phyloP scores from a whole-genome alignment of 495 filamentous ascomycete species.

The Hyaloscypha bicolor region DNA sequence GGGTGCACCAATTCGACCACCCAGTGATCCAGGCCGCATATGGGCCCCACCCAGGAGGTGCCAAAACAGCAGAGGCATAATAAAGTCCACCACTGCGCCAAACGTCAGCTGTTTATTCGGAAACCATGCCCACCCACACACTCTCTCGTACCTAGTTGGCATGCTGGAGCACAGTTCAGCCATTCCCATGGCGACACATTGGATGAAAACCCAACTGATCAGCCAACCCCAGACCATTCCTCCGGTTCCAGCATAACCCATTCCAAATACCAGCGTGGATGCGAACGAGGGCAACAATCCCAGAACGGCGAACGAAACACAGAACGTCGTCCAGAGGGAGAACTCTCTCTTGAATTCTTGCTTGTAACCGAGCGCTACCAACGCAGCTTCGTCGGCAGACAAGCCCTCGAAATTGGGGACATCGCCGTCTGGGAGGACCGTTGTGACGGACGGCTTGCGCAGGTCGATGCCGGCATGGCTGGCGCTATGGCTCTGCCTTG shows the following conservation, averaged over 20 bases:
- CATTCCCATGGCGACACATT: constrained; percentile 70
- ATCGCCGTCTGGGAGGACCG: constrained; percentile 66
- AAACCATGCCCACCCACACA: background rate
- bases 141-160: constrained; percentile 59
- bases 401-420: constrained; percentile 49
- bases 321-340: constrained; percentile 81
- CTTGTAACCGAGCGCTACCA: constrained; percentile 74
- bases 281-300: constrained; percentile 76
- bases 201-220: constrained; percentile 73
- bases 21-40: constrained; percentile 74
- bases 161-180: constrained; percentile 68
- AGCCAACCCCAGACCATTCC: constrained; percentile 89
- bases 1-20: constrained; percentile 77
- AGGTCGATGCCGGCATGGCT: constrained; percentile 6
- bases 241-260: constrained; percentile 79
- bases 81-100: constrained; percentile 68
- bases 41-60: constrained; percentile 73
- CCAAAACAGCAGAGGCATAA: constrained; percentile 78
- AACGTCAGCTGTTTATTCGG: background rate
- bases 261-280: constrained; percentile 74
- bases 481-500: background rate
- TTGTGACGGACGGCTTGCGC: constrained; percentile 58
- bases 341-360: constrained; percentile 84
- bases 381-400: constrained; percentile 65
- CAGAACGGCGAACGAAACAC: constrained; percentile 75